These are phyloP conservation scores for Candolleomyces aberdarensis DNA, from an alignment of 768 basidiomycete species.

Conservation along the genomic window DNA sequence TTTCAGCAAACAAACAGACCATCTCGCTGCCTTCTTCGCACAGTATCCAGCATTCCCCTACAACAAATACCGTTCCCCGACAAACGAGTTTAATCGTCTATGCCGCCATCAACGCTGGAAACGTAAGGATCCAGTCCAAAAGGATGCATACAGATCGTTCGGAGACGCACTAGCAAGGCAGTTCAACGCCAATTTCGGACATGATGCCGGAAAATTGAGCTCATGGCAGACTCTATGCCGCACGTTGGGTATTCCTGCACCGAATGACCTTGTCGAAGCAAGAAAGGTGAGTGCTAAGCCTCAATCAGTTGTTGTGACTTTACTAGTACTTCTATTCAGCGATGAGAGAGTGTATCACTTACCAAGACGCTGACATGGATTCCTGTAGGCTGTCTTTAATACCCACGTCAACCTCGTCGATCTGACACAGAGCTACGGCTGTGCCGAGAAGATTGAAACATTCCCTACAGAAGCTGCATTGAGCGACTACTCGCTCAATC, in stretches of 20 bases:
- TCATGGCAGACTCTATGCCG: conserved; percentile 16
- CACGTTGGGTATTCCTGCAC: background rate
- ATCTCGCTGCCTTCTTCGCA: background rate
- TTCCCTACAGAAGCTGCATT: conserved; percentile 6
- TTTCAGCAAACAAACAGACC: too few relatives aligned
- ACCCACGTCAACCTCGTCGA: conserved; percentile 12
- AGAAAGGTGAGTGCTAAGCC: too few relatives aligned
- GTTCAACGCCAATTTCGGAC: conserved; percentile 27
- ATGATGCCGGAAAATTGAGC: conserved; percentile 20
- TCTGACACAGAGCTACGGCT: conserved; percentile 4
- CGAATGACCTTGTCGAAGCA: background rate
- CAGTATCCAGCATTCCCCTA: background rate
- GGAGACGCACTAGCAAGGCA: conserved; percentile 21
- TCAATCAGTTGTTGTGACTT: too few relatives aligned
- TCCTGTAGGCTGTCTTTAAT: background rate
- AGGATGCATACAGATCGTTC: conserved; percentile 10
- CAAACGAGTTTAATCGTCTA: background rate
- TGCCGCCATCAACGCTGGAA: background rate
- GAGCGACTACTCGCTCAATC: conserved; percentile 5
- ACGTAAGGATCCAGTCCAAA: background rate
- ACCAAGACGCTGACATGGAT: too few relatives aligned
- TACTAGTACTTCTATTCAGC: too few relatives aligned
- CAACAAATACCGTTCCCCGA: background rate
- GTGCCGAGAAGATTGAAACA: background rate
- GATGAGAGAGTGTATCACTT: too few relatives aligned